These are phyloP conservation scores for Candida sanyaensis DNA, from an alignment of 1,139 yeast genomes.

Conservation along the genomic window DNA sequence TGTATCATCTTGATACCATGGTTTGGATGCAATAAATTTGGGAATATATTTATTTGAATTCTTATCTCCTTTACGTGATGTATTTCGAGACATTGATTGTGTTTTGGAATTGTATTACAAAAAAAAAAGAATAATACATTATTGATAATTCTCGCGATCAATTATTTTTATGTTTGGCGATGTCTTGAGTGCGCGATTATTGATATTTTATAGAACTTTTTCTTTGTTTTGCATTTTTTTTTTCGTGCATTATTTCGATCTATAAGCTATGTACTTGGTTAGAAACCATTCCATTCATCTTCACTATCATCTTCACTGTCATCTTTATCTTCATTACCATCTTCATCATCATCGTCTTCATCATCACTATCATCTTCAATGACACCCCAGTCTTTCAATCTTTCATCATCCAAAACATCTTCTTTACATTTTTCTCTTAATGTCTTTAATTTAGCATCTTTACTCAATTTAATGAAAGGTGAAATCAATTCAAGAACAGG, in stretches of 20 bases:
- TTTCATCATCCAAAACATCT: conserved; percentile 65
- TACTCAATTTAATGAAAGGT: conserved; percentile 59
- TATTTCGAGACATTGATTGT: neutral
- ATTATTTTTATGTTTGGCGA: neutral
- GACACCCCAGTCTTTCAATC: conserved; percentile 69
- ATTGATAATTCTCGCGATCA: neutral
- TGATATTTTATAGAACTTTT: too few relatives aligned
- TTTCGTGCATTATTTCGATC: neutral
- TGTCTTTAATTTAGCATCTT: conserved; percentile 57
- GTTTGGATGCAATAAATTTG: conserved; percentile 30
- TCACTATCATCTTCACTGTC: conserved; percentile 25
- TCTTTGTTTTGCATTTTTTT: too few relatives aligned
- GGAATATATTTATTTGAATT: conserved; percentile 26
- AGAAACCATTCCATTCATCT: conserved; percentile 35
- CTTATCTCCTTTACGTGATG: conserved; percentile 11
- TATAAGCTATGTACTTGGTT: conserved; percentile 3
- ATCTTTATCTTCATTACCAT: conserved; percentile 16
- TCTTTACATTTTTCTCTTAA: conserved; percentile 64
- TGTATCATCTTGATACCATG: conserved; percentile 27
- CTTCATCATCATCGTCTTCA: conserved; percentile 19
- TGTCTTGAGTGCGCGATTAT: neutral
- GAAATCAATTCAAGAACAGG: conserved; percentile 58
- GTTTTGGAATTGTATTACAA: too few relatives aligned
- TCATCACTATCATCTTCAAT: conserved; percentile 28
- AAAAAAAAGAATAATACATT: too few relatives aligned